Base-by-base conservation (phyloP, 768 basidiomycete species). In the Russula abietina region DNA sequence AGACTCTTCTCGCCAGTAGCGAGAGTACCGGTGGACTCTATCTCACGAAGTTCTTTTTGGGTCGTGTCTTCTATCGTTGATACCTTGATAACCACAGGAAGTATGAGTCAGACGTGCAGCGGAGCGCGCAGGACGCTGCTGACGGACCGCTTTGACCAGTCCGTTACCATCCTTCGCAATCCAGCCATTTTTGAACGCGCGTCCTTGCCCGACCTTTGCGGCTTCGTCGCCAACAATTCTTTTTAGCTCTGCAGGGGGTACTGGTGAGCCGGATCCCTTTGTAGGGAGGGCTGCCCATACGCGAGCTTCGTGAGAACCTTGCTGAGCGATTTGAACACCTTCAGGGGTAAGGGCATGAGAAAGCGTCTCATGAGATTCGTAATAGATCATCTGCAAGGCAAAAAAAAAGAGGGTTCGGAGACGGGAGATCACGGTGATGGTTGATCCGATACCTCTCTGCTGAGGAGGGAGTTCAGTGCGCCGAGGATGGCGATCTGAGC, bases 181-280 rank as follows among this genome's bases (percentile, higher is more conserved):
- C 97, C 97, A 99, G 60, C 89, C 91, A 69, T 90, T 93, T 78
- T 95, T 98, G 82, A 99, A 97, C 22, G 96, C 97, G 67, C 89
- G 83, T 10, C 89, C 89, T 76, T 98, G 97, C 0, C 97, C 97
- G 61, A 98, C 83, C 76, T 95, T 97, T 17, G 92, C 87, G 8
- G 85, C 81, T 69, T 97, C 93, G 61, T 91, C 89, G 16, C 96
- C 96, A 16, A 98, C 82, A 62, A 74, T 73, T 64, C 82, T 81
- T 74, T 89, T 90, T 16, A 98, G 78, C 61, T 89, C 83, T 52
- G 78, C 82, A 0, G 83, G 78, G 4, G 83, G 80, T 41, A 96
- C 63, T 10, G 93, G 86, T 43, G 77, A 67, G 3, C 88, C 89
- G 62, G 83, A 76, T 2, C 90, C 93, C 65, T 85, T 88, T 5